phyloP scores from a whole-genome alignment of 2,329 filamentous ascomycete genomes.

The Ascochyta rabiei region DNA sequence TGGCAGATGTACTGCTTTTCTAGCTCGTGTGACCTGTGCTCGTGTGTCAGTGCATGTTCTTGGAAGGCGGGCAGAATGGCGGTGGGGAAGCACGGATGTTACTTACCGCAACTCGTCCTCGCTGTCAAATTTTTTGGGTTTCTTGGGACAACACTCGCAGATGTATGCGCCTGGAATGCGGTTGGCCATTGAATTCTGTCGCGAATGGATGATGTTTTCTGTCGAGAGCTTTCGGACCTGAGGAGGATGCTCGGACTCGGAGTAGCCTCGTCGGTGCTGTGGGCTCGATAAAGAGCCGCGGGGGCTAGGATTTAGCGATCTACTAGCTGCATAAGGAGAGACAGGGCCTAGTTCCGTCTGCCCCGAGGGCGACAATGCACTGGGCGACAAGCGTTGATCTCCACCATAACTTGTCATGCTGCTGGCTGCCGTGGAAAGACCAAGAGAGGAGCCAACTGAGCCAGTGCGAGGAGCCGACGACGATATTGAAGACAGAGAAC shows the following conservation, averaged over 20 bases:
- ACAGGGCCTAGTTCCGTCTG: slow-evolving; percentile 61
- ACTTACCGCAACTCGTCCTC: slow-evolving; percentile 82
- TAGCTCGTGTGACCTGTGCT: slow-evolving; percentile 77
- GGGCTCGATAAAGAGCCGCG: slow-evolving; percentile 48
- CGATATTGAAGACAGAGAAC: slow-evolving; percentile 66
- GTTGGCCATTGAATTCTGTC: slow-evolving; percentile 54
- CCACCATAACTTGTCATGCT: slow-evolving; percentile 70
- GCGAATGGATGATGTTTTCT: slow-evolving; percentile 52
- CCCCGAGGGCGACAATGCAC: slow-evolving; percentile 63
- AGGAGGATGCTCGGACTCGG: slow-evolving; percentile 48
- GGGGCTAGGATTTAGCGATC: slow-evolving; percentile 52
- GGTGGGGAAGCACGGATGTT: slow-evolving; percentile 32
- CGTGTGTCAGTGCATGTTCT: slow-evolving; percentile 28
- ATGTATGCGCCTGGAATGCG: slow-evolving; percentile 68
- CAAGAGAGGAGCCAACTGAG: slow-evolving; percentile 67
- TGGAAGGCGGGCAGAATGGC: slow-evolving; percentile 21
- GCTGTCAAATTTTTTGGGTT: slow-evolving; percentile 92
- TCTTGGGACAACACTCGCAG: slow-evolving; percentile 96
- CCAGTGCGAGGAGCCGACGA: slow-evolving; percentile 68
- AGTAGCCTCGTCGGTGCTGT: slow-evolving; percentile 50
- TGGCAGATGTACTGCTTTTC: slow-evolving; percentile 96
- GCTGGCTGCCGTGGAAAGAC: slow-evolving; percentile 63
- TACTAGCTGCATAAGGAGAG: slow-evolving; percentile 60
- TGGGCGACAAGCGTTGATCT: slow-evolving; percentile 65
- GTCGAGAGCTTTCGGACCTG: slow-evolving; percentile 56